phyloP scores from a whole-genome alignment of 2,329 filamentous ascomycete species.

The Aschersonia sp. region DNA sequence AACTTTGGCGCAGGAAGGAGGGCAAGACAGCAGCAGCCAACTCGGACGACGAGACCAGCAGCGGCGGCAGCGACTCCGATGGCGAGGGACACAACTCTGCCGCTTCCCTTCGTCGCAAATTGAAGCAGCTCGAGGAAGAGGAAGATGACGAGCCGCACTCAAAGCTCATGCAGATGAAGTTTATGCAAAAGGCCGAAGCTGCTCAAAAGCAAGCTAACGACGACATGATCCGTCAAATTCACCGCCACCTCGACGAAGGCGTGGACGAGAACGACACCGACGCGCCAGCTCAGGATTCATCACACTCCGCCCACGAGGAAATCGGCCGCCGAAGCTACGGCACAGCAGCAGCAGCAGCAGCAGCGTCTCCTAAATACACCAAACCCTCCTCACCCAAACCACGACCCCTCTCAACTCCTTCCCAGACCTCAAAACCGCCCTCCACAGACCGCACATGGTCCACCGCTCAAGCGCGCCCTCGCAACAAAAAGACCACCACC shows the following conservation, averaged over 20 bases:
- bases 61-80: conserved; percentile 38
- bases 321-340: conserved; percentile 61
- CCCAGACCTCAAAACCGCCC: no score
- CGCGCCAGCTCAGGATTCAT: conserved; percentile 20
- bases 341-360: conserved; percentile 12
- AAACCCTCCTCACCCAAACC: background rate
- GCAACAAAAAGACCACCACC: conserved; percentile 6
- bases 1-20: conserved; percentile 65
- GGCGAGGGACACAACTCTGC: conserved; percentile 16
- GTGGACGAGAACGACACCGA: conserved; percentile 14
- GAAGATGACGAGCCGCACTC: conserved; percentile 42
- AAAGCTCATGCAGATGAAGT: conserved; percentile 71
- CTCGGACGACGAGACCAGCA: conserved; percentile 38
- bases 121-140: conserved; percentile 26
- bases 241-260: conserved; percentile 55
- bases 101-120: conserved; percentile 31
- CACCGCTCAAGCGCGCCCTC: no score
- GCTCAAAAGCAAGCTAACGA: conserved; percentile 68
- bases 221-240: conserved; percentile 54
- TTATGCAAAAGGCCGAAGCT: conserved; percentile 85
- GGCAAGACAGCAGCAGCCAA: conserved; percentile 41
- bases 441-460: no score
- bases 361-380: background rate
- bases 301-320: conserved; percentile 39
- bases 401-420: no score